Evolutionary conservation across 2,329 filamentous ascomycete species (phyloP).

Genomic region (Monilinia laxa): DNA sequence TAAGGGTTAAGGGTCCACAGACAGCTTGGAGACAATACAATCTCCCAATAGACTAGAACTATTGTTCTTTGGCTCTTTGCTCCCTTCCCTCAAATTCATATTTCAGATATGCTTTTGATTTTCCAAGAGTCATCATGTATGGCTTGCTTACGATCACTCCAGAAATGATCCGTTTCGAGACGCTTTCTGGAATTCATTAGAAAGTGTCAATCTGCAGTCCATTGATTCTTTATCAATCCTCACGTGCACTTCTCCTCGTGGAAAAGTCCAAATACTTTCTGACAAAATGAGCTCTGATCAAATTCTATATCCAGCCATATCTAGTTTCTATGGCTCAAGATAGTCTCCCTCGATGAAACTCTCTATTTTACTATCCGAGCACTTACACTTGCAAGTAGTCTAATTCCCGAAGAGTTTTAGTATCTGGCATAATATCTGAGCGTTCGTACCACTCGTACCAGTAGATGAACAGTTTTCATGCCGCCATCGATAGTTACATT

Average conservation of each 20-base stretch:
- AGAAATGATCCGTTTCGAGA: not conserved
- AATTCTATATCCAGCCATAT: not conserved
- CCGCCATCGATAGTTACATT: not conserved
- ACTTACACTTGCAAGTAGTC: not conserved
- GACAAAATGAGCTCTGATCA: not conserved
- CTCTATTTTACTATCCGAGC: not conserved
- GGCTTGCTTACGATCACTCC: slow-evolving; percentile 2
- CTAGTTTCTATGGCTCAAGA: not conserved
- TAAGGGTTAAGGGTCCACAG: not conserved
- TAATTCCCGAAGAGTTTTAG: not conserved
- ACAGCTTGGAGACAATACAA: not conserved
- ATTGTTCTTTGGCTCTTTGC: not conserved
- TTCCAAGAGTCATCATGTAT: not conserved
- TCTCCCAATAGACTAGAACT: not conserved
- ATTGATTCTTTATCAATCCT: not conserved
- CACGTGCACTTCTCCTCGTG: not conserved
- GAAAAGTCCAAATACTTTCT: not conserved
- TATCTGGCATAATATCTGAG: slow-evolving; percentile 13
- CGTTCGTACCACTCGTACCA: slow-evolving; percentile 5
- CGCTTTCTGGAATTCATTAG: not conserved
- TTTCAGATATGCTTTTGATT: not conserved
- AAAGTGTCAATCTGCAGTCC: slow-evolving; percentile 1
- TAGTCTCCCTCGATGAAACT: not conserved
- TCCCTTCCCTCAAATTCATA: not conserved
- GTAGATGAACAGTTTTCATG: not conserved